phyloP scores from a whole-genome alignment of 371 early-diverging fungal genomes.

The Massospora cicadina region DNA sequence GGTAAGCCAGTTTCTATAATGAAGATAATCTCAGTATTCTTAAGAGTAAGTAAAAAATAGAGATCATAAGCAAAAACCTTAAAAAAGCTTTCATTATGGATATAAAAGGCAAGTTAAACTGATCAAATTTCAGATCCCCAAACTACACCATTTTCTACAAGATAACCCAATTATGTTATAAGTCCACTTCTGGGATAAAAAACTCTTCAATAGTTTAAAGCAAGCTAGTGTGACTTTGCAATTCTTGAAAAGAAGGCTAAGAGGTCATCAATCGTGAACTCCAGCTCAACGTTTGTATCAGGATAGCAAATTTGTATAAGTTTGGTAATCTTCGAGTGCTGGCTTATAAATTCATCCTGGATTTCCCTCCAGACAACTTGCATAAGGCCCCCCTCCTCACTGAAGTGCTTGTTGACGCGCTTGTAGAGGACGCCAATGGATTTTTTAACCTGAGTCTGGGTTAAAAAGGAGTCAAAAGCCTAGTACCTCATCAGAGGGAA shows the following conservation, averaged over 20 bases:
- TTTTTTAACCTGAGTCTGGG: conserved; percentile 36
- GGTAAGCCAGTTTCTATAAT: no score
- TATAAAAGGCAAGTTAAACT: no score
- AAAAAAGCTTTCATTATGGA: no score
- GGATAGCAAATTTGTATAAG: conserved; percentile 71
- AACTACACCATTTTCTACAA: no score
- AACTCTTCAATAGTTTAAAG: no score
- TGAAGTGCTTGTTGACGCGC: conserved; percentile 83
- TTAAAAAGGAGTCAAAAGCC: conserved; percentile 4
- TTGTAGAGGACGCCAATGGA: conserved; percentile 65
- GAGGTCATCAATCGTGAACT: conserved; percentile 77
- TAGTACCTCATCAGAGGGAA: conserved; percentile 60
- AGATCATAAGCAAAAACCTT: no score
- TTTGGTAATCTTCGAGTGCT: conserved; percentile 60
- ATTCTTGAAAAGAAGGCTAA: conserved; percentile 41
- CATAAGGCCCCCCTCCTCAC: conserved; percentile 61
- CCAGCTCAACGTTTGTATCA: conserved; percentile 58
- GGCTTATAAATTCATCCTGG: conserved; percentile 67
- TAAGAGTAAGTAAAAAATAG: no score
- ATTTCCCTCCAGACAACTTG: conserved; percentile 86
- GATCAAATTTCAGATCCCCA: no score
- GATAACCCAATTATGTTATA: no score
- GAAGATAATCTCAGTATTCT: no score
- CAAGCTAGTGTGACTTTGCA: conserved; percentile 25
- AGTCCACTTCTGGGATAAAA: no score